Evolutionary conservation across 176 grass and related monocot species (phyloP), one percentile per base, ranked within the genome.

Genomic region (Oryza longistaminata): DNA sequence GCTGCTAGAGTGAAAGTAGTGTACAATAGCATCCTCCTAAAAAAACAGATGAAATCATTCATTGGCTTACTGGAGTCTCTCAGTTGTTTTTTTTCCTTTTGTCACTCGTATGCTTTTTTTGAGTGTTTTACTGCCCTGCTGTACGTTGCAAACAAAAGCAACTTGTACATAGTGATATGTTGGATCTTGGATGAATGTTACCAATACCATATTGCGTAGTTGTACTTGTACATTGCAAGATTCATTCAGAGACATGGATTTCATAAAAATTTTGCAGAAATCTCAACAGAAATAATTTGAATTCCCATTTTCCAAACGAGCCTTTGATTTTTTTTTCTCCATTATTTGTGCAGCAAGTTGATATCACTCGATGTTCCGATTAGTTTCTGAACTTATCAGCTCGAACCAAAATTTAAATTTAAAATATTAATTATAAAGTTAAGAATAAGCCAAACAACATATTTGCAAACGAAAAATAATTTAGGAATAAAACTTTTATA

Each of bases 1-100:
- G 39, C 78, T 93, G 74, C 79, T 81, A 24, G 89, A 89, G 35
- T 97, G 88, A 93, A 93, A 79, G 73, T 74, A 34, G 33, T 0
- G 16, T 27, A 91, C 81, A 93, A 74, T 45, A 79, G 12, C 27
- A 15, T 24, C 43, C 19, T 48, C 50, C 53, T 26, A 16, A 42
- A 83, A 8, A 39, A 60, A 9, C 2, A 14, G 6, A 17, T 22
- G 69, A 24, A 88, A 27, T 37, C 19, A 1, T 11, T 3, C 2
- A 6, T 60, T 12, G 13, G 46, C 25, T 79, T 72, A 75, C 25
- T 61, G 1, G 25, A 34, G 21, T 70, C 12, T 27, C 19, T 1
- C 5, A 31, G 37, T 19, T 7, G n/a, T 4, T 76, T 76, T 69
- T 75, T 10, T 1, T 31, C 29, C 46, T 49, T 49, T 49, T 3